These are phyloP conservation scores for Groenewaldozyma auringiensis DNA, from an alignment of 1,139 yeast species.

Conservation along the genomic window DNA sequence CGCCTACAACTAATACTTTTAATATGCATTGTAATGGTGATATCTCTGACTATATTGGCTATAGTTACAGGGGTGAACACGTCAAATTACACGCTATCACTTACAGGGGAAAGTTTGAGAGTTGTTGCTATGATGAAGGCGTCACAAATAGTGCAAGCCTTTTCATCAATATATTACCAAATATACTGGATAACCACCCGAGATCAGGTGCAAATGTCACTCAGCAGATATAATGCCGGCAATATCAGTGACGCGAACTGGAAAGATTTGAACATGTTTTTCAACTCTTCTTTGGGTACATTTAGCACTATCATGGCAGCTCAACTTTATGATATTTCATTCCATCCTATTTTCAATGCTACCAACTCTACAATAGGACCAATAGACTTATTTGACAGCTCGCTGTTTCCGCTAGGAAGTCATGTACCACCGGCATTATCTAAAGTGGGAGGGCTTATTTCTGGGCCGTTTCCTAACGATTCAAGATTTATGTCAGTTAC, in stretches of 20 bases:
- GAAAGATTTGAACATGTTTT: conserved; percentile 43
- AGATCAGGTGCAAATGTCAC: conserved; percentile 52
- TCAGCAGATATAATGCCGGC: conserved; percentile 63
- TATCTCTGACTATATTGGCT: conserved; percentile 70
- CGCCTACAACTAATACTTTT: conserved; percentile 69
- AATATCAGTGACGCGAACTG: conserved; percentile 48
- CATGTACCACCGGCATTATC: conserved; percentile 37
- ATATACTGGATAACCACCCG: conserved; percentile 59
- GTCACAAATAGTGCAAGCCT: conserved; percentile 65
- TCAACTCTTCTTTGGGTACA: conserved; percentile 40
- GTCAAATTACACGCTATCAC: conserved; percentile 50
- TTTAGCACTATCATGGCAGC: conserved; percentile 50
- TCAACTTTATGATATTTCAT: conserved; percentile 49
- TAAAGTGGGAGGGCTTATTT: conserved; percentile 21
- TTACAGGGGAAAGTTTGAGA: conserved; percentile 63
- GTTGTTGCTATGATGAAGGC: conserved; percentile 77
- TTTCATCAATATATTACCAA: conserved; percentile 60
- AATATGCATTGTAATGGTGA: conserved; percentile 66
- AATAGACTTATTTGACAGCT: conserved; percentile 15
- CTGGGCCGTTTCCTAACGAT: conserved; percentile 27
- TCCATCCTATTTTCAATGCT: conserved; percentile 32
- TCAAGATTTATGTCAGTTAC: conserved; percentile 44
- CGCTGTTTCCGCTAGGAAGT: conserved; percentile 47
- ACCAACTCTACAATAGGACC: conserved; percentile 25
- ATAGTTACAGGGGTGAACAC: conserved; percentile 71